These are phyloP conservation scores for Botrytis paeoniae DNA, from an alignment of 2,329 filamentous ascomycete species.

Conservation along the genomic window DNA sequence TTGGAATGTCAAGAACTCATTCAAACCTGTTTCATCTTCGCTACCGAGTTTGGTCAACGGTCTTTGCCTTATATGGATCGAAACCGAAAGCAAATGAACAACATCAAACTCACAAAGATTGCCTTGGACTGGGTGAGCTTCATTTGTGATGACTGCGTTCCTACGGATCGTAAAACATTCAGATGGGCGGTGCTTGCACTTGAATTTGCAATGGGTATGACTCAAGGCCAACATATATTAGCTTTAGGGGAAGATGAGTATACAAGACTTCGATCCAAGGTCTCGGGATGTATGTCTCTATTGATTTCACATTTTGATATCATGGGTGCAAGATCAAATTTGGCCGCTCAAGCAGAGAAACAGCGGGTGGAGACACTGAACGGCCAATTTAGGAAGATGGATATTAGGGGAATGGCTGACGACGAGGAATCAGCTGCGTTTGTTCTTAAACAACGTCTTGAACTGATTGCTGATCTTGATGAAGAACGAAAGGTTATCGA, in stretches of 20 bases:
- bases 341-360: slow-evolving; percentile 91
- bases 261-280: slow-evolving; percentile 75
- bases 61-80: slow-evolving; percentile 94
- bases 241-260: slow-evolving; percentile 88
- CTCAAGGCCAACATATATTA: slow-evolving; percentile 87
- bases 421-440: slow-evolving; percentile 81
- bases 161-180: slow-evolving; percentile 92
- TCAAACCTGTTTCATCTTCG: slow-evolving; percentile 96
- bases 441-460: slow-evolving; percentile 72
- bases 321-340: slow-evolving; percentile 90
- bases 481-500: slow-evolving; percentile 74
- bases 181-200: slow-evolving; percentile 94
- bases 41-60: slow-evolving; percentile 96
- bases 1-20: slow-evolving; percentile 93
- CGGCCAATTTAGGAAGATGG: slow-evolving; percentile 72
- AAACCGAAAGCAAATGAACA: slow-evolving; percentile 94
- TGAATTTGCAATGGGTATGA: slow-evolving; percentile 98
- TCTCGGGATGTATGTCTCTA: slow-evolving; percentile 95
- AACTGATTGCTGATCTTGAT: slow-evolving; percentile 73
- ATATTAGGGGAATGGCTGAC: slow-evolving; percentile 69
- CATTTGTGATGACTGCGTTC: slow-evolving; percentile 93
- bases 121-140: slow-evolving; percentile 97
- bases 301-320: slow-evolving; percentile 99
- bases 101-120: slow-evolving; percentile 87
- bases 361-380: slow-evolving; percentile 79